Evolutionary conservation across 257 asterid genomes (phyloP).

Genomic region (Jasminum sambac): DNA sequence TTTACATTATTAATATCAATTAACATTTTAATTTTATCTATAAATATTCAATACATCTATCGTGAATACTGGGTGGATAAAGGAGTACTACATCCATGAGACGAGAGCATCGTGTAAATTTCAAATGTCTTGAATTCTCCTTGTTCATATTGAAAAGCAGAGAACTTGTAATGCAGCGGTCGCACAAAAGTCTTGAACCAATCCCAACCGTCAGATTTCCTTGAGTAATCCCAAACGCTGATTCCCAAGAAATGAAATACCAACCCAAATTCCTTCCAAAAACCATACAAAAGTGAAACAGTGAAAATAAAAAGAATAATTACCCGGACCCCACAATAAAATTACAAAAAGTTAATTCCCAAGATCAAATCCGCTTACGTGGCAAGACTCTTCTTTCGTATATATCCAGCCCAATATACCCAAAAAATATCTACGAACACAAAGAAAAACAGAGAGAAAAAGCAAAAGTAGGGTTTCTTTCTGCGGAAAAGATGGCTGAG

Average conservation of each 20-base stretch:
- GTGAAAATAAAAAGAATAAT: neutral
- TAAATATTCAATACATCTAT: too few species aligned
- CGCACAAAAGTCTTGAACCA: neutral
- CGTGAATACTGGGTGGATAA: too few species aligned
- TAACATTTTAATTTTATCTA: too few species aligned
- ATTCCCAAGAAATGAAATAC: slow-evolving; percentile 8
- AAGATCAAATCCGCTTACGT: slow-evolving; percentile 42
- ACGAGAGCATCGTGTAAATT: too few species aligned
- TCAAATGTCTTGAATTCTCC: too few species aligned
- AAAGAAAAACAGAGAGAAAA: neutral
- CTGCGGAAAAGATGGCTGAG: slow-evolving; percentile 24
- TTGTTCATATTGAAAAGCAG: too few species aligned
- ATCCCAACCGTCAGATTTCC: slow-evolving; percentile 18
- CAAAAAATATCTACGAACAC: neutral
- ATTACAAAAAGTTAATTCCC: slow-evolving; percentile 30
- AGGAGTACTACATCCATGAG: too few species aligned
- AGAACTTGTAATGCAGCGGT: neutral
- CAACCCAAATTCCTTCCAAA: neutral
- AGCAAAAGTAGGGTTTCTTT: slow-evolving; percentile 41
- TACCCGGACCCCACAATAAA: slow-evolving; percentile 45
- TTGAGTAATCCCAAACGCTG: slow-evolving; percentile 18
- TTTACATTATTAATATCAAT: too few species aligned
- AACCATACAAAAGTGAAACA: slow-evolving; percentile 4
- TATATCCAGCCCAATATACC: slow-evolving; percentile 10
- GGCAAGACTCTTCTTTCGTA: slow-evolving; percentile 29